Conservation (phyloP, 495 filamentous ascomycete species). For the Lasiosphaeria ovina region DNA sequence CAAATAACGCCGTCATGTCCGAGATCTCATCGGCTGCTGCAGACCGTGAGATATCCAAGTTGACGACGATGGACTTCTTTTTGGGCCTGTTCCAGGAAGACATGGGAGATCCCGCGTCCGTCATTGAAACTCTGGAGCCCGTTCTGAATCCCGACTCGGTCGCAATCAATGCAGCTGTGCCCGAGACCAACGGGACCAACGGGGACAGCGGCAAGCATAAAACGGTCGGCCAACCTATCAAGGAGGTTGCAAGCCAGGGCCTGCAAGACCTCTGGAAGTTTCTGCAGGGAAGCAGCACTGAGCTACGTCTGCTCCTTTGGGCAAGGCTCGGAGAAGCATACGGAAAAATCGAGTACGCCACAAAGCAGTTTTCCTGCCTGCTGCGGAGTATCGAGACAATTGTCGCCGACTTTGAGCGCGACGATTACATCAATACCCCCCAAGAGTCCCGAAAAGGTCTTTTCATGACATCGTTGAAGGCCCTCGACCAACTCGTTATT, state of each 20-base stretch:
- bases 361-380: conserved; percentile 83
- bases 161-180: conserved; percentile 26
- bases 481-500: conserved; percentile 70
- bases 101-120: conserved; percentile 66
- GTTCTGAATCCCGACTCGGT: conserved; percentile 75
- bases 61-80: conserved; percentile 97
- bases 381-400: conserved; percentile 81
- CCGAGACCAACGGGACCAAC: conserved; percentile 14
- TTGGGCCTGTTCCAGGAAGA: conserved; percentile 71
- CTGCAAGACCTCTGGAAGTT: conserved; percentile 79
- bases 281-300: conserved; percentile 73
- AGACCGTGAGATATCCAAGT: conserved; percentile 83
- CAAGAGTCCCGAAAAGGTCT: conserved; percentile 61
- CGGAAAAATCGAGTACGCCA: conserved; percentile 71
- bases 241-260: conserved; percentile 45
- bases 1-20: conserved; percentile 85
- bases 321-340: conserved; percentile 84
- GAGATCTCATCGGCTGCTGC: conserved; percentile 78
- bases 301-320: conserved; percentile 83
- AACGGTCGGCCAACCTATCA: conserved; percentile 36
- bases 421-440: conserved; percentile 58
- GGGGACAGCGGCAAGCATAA: conserved; percentile 10
- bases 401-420: conserved; percentile 64
- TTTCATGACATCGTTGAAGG: conserved; percentile 72
- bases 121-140: conserved; percentile 91